Base-by-base conservation (phyloP, 1,139 yeast species). In the Yamadazyma diddensiae region DNA sequence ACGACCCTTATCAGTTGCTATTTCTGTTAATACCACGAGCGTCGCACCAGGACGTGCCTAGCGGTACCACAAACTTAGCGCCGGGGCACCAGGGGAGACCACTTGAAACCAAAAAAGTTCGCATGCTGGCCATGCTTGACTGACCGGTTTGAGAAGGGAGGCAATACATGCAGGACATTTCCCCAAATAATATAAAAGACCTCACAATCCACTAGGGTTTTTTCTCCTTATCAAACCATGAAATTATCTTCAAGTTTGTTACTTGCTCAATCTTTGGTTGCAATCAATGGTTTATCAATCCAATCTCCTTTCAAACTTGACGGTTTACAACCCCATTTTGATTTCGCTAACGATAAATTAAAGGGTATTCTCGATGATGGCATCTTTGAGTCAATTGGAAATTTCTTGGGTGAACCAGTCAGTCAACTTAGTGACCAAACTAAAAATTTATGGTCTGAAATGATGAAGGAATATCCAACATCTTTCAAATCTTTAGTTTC, bases 381-480 rank as follows among this genome's bases (percentile, higher is more conserved):
- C 30, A 46, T 64, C 10, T 36, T 65, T 23, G 52, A 50, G 24
- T 46, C 62, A 30, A 57, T 67, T 40, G 57, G 70, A 24, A 50
- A 53, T 40, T 57, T 55, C 29, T 53, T 79, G 49, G 67, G 73
- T 33, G 69, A 72, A 45, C 72, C 78, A 6, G 37, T 69, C 29
- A 73, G 69, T 26, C 49, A 62, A 15, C 49, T 79, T 33, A 60
- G 81, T 8, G 52, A 57, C 15, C 79, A 73, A 21, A 59, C 80
- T 40, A 69, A 71, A 49, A 47, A 59, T 26, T 49, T 73, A 31
- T 81, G 87, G 88, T 49, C 70, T 24, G 84, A 80, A 30, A 73
- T 80, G 78, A 55, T 79, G 33, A 43, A 66, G 50, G 63, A 67
- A 31, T 79, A 71, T 57, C 87, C 87, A 15, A 62, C 68, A 17